Conservation (phyloP, 495 filamentous ascomycete genomes). For the Pseudevernia furfuracea region DNA sequence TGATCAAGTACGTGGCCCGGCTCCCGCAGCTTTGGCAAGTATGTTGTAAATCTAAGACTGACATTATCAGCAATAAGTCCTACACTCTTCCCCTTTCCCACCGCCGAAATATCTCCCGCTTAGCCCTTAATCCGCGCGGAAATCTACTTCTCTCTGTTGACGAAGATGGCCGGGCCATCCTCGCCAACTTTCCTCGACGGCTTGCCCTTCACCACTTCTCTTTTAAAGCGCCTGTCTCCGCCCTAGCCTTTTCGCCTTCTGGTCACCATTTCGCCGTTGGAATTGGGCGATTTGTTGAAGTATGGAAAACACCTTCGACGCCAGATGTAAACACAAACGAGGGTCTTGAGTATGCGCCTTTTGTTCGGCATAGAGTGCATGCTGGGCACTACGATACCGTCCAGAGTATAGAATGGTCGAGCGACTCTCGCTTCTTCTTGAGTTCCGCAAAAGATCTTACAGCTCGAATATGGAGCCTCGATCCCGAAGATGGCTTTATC, state of each 20-base stretch:
- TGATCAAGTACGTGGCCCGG: slow-evolving; percentile 68
- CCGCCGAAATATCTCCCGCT: slow-evolving; percentile 80
- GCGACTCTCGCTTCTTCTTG: slow-evolving; percentile 88
- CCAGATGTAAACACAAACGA: slow-evolving; percentile 69
- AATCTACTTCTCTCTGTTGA: slow-evolving; percentile 88
- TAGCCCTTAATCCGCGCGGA: slow-evolving; percentile 80
- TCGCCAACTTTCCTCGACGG: slow-evolving; percentile 79
- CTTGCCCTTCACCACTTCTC: slow-evolving; percentile 89
- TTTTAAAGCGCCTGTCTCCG: slow-evolving; percentile 72
- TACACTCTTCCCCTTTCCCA: slow-evolving; percentile 92
- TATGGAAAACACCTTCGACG: slow-evolving; percentile 90
- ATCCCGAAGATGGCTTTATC: slow-evolving; percentile 77
- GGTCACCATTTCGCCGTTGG: slow-evolving; percentile 85
- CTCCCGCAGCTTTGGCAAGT: neutral
- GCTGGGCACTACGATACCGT: slow-evolving; percentile 83
- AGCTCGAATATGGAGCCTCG: slow-evolving; percentile 85
- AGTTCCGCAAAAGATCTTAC: slow-evolving; percentile 88
- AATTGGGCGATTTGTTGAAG: slow-evolving; percentile 74
- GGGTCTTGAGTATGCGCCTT: slow-evolving; percentile 89
- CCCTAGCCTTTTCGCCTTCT: slow-evolving; percentile 85
- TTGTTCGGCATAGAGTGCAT: slow-evolving; percentile 77
- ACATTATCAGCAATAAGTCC: slow-evolving; percentile 71
- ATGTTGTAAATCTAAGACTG: slow-evolving; percentile 10
- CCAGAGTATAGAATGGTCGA: slow-evolving; percentile 82
- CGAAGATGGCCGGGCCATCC: slow-evolving; percentile 86